Percentiles rank a stretch among this genome's conserved stretches.
These are phyloP conservation scores for Sphagnurus paluster DNA, from an alignment of 1,284 basidiomycete species.

Conservation along the genomic window DNA sequence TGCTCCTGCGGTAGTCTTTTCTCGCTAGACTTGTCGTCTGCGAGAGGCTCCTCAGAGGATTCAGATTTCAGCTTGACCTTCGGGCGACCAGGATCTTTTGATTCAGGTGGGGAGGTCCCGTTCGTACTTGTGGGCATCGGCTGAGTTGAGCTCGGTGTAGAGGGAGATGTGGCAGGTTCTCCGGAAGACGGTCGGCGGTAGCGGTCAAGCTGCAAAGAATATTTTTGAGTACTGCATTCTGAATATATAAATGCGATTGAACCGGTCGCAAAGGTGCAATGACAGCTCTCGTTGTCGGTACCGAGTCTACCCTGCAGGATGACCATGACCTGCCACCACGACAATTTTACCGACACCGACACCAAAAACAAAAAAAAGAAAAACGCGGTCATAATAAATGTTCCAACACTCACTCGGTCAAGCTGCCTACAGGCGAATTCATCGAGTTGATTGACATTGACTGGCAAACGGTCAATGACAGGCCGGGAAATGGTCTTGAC, in stretches of 20 bases:
- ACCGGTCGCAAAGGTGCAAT: neutral
- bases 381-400: no score
- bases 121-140: slow-evolving; percentile 4
- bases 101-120: slow-evolving; percentile 11
- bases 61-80: slow-evolving; percentile 25
- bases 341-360: neutral
- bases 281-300: neutral
- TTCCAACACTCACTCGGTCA: slow-evolving; percentile 60
- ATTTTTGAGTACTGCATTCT: slow-evolving; percentile 2
- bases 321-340: neutral
- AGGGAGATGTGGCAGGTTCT: slow-evolving; percentile 18
- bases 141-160: slow-evolving; percentile 5
- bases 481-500: slow-evolving; percentile 83
- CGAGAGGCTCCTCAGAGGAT: slow-evolving; percentile 22
- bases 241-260: neutral
- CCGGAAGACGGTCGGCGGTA: slow-evolving; percentile 44
- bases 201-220: slow-evolving; percentile 44
- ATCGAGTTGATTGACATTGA: slow-evolving; percentile 75
- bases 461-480: slow-evolving; percentile 79
- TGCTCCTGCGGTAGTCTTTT: neutral
- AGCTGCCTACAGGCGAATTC: slow-evolving; percentile 87
- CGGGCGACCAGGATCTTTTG: slow-evolving; percentile 18
- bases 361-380: neutral
- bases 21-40: slow-evolving; percentile 16
- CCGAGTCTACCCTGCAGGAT: slow-evolving; percentile 1